These are phyloP conservation scores for Paraconiothyrium sp. DNA, from an alignment of 2,329 filamentous ascomycete genomes.

Conservation along the genomic window DNA sequence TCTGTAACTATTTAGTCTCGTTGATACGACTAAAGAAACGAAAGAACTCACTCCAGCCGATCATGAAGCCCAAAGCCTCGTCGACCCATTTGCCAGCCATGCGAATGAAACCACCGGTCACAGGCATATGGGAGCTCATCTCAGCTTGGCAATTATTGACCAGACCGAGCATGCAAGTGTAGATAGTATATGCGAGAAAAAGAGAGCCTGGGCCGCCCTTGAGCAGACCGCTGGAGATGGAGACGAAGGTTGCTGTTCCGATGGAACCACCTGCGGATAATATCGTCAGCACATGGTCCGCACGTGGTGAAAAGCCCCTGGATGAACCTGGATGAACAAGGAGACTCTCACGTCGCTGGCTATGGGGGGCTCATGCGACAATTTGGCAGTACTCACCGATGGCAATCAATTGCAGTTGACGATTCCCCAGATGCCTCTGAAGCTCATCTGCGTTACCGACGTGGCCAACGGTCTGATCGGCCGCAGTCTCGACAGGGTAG, in stretches of 20 bases:
- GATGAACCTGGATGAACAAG: background rate
- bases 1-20: conserved; percentile 22
- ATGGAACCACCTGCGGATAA: conserved; percentile 30
- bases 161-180: conserved; percentile 62
- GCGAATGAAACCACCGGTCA: conserved; percentile 69
- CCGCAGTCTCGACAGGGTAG: conserved; percentile 18
- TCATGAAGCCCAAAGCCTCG: conserved; percentile 67
- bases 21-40: too few relatives aligned
- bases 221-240: conserved; percentile 63
- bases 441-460: conserved; percentile 36
- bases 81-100: conserved; percentile 71
- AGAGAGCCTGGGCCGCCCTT: conserved; percentile 60
- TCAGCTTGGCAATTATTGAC: conserved; percentile 72
- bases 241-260: conserved; percentile 62
- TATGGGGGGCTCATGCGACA: background rate
- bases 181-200: conserved; percentile 66
- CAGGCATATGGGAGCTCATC: conserved; percentile 69
- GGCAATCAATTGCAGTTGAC: conserved; percentile 45
- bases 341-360: background rate
- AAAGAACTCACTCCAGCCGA: conserved; percentile 46
- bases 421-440: conserved; percentile 56
- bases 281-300: background rate
- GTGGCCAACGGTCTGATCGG: conserved; percentile 7
- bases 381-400: conserved; percentile 27
- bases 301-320: background rate